phyloP scores from a whole-genome alignment of 2,329 filamentous ascomycete genomes.

The Aspergillus sojae region DNA sequence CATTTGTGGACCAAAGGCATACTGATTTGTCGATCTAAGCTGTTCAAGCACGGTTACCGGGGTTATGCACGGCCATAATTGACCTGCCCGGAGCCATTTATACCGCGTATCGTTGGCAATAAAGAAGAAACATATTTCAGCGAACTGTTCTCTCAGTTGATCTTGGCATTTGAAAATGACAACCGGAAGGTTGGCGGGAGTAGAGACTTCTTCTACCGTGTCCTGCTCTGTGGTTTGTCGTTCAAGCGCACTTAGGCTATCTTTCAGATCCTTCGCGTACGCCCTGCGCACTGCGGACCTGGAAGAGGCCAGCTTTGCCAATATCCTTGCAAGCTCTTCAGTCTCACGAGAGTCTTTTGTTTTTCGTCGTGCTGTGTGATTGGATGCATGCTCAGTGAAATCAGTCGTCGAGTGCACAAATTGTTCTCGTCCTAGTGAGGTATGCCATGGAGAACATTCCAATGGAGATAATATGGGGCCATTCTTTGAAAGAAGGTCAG shows the following conservation, averaged over 20 bases:
- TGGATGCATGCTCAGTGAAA: neutral
- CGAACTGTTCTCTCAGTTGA: neutral
- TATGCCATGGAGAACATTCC: neutral
- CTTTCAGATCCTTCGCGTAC: neutral
- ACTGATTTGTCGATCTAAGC: slow-evolving; percentile 39
- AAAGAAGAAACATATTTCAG: neutral
- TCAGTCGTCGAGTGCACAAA: neutral
- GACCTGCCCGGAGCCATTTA: neutral
- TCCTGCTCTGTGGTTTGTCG: neutral
- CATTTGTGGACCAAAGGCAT: slow-evolving; percentile 35
- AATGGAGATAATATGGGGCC: neutral
- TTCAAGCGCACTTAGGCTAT: neutral
- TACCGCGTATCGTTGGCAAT: neutral
- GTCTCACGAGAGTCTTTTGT: neutral
- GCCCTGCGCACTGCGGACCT: neutral
- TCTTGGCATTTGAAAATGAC: neutral
- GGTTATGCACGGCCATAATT: slow-evolving; percentile 1
- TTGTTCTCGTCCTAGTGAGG: neutral
- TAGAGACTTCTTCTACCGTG: neutral
- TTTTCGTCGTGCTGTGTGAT: neutral
- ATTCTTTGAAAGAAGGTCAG: neutral
- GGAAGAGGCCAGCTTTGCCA: neutral
- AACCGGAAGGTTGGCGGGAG: neutral
- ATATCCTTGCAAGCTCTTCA: neutral
- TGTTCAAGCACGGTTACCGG: slow-evolving; percentile 43